Percentiles rank a stretch among this genome's conserved stretches.
These are phyloP conservation scores for Penicillium desertorum DNA, from an alignment of 495 filamentous ascomycete species.

Conservation along the genomic window DNA sequence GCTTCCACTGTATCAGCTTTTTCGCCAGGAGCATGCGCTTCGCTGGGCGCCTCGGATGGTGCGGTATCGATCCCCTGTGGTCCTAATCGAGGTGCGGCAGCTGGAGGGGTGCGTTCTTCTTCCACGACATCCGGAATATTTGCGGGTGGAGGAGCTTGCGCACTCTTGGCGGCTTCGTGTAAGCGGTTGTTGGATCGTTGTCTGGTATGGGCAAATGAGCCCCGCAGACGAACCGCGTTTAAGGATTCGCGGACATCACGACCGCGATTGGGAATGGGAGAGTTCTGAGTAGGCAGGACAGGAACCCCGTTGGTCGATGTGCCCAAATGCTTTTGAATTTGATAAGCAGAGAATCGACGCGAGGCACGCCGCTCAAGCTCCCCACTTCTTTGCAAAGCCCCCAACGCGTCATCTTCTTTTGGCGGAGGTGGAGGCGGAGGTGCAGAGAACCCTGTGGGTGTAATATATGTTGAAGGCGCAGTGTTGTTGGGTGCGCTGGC, in stretches of 20 bases:
- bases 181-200: conserved; percentile 55
- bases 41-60: conserved; percentile 26
- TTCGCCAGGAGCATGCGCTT: background rate
- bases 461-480: conserved; percentile 19
- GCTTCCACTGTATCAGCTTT: conserved; percentile 25
- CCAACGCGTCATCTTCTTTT: conserved; percentile 85
- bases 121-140: conserved; percentile 65
- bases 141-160: conserved; percentile 47
- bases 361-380: conserved; percentile 93
- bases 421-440: conserved; percentile 76
- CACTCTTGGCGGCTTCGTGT: conserved; percentile 56
- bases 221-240: conserved; percentile 82
- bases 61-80: conserved; percentile 38
- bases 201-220: conserved; percentile 64
- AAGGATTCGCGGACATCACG: conserved; percentile 87
- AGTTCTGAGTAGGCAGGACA: conserved; percentile 81
- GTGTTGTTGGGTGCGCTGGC: conserved; percentile 40
- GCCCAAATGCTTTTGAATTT: conserved; percentile 90
- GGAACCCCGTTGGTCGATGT: conserved; percentile 77
- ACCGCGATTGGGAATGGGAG: conserved; percentile 84
- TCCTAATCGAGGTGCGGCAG: conserved; percentile 36
- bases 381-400: conserved; percentile 84
- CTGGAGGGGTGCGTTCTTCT: conserved; percentile 39
- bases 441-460: conserved; percentile 43
- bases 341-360: conserved; percentile 88